Evolutionary conservation across 306 rosid species (phyloP), one percentile per base, ranked within the genome.

Genomic region (Mucuna pruriens): DNA sequence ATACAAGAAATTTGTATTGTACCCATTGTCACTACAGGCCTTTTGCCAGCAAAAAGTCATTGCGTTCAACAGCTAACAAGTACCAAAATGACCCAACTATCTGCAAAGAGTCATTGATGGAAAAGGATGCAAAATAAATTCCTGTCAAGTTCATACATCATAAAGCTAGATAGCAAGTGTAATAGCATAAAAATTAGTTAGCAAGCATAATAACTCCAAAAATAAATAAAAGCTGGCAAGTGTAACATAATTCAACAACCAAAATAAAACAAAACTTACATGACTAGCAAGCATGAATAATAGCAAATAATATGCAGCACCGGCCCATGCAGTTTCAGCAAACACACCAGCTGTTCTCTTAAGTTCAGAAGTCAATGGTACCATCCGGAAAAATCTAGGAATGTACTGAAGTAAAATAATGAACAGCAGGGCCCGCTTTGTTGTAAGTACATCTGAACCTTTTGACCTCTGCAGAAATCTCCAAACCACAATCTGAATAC

Each of bases 291-390:
- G 98, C 98, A 95, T 93, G 86, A 87, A 95, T 52, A 95, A 84
- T 72, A 95, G 90, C 91, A 95, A 82, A 83, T 95, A 95, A 90
- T 87, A 91, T n/a, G 96, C 99, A 80, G 99, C 99, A 77, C 99
- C 99, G 20, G 97, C 94, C 99, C 99, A 93, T 71, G 99, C 98
- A 68, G 99, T 95, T 91, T 95, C 98, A 34, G 98, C 99, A 86
- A 95, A 90, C 63, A 87, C 97, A 42, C 99, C 99, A 5, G 96
- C 91, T 77, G 99, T 95, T 89, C 99, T 89, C 86, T 93, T 93
- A 77, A 93, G 91, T 78, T 95, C 99, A 54, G 98, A 95, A 74
- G 96, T 88, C 82, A 95, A 86, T 13, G 99, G 97, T 40, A 87
- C 74, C 83, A 89, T 79, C 77, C 99, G 91, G 57, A 89, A 78